Base-by-base conservation (phyloP, 768 basidiomycete species). In the Trametes coccinea region DNA sequence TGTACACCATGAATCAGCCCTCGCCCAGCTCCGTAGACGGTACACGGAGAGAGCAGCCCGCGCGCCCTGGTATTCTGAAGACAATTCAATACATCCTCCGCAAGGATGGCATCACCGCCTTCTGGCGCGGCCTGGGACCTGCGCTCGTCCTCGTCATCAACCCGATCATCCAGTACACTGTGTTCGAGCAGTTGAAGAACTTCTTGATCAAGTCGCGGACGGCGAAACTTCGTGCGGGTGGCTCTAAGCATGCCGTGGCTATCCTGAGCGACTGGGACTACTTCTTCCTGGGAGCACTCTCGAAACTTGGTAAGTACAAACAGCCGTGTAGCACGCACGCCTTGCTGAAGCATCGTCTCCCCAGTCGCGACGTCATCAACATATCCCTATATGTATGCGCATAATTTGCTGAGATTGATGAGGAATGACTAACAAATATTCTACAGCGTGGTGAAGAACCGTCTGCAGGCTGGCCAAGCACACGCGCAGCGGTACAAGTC, bases 171-270 rank as follows among this genome's bases (percentile, higher is more conserved):
- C 87, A 95, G 78, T 95, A 97, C 73, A 98, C 96, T 17, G 85
- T 88, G 0, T 98, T 98, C 65, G 96, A 99, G 75, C 93, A 97
- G 71, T 79, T 98, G 68, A 97, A 96, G 80, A 97, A 95, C 68
- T 67, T 84, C 40, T 70, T 98, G 60, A 76, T 94, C 56, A 80
- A 82, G 61, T 81, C 81, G 33, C 84, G 90, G 39, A 85, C 83
- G 31, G 78, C 71, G 51, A 82, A 76, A 66, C 72, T 86, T 66
- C 79, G 81, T 53, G 80, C 78, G 37, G 74, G 79, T 52, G 82
- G 79, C 49, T 75, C 72, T 47, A 73, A 76, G 59, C 71, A 74
- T 41, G 77, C 76, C 44, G 80, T 68, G 30, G 83, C 80, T 46
- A 74, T 79, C 27, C 77, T 98, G 40, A 81, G 85, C 8, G 94